A percentile compares a stretch with the other conserved stretches of the same genome.
phyloP scores from a whole-genome alignment of 331 rosid species.

The Malus hybrid region DNA sequence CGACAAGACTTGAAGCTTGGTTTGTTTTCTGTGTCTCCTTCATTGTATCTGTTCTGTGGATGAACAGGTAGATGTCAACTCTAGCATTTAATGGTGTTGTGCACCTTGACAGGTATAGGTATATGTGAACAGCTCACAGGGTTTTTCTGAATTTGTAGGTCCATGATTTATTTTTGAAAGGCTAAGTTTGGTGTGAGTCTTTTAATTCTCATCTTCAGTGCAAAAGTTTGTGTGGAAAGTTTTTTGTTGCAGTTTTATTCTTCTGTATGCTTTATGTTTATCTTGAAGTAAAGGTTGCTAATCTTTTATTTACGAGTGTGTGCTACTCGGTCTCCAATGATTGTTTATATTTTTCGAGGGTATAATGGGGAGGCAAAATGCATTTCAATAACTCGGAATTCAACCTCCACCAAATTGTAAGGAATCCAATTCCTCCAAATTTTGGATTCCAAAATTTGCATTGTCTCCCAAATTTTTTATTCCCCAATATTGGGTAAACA shows the following conservation, averaged over 20 bases:
- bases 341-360: neutral
- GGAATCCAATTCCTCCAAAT: too few species aligned
- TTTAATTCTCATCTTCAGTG: neutral
- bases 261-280: neutral
- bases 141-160: slow-evolving; percentile 80
- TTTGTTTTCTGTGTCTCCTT: neutral
- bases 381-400: too few species aligned
- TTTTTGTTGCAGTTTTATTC: too few species aligned
- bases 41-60: neutral
- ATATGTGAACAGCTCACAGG: slow-evolving; percentile 86
- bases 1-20: too few species aligned
- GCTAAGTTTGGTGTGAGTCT: slow-evolving; percentile 38
- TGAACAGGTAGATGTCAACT: neutral
- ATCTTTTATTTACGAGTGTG: neutral
- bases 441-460: too few species aligned
- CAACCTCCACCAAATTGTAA: too few species aligned
- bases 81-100: neutral
- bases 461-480: too few species aligned
- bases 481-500: too few species aligned
- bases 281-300: neutral
- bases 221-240: too few species aligned
- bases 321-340: neutral
- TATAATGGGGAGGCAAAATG: too few species aligned
- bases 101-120: slow-evolving; percentile 35
- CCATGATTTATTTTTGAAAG: slow-evolving; percentile 91